phyloP scores from a whole-genome alignment of 371 early-diverging fungal genomes.

The Fennellomyces sp. region DNA sequence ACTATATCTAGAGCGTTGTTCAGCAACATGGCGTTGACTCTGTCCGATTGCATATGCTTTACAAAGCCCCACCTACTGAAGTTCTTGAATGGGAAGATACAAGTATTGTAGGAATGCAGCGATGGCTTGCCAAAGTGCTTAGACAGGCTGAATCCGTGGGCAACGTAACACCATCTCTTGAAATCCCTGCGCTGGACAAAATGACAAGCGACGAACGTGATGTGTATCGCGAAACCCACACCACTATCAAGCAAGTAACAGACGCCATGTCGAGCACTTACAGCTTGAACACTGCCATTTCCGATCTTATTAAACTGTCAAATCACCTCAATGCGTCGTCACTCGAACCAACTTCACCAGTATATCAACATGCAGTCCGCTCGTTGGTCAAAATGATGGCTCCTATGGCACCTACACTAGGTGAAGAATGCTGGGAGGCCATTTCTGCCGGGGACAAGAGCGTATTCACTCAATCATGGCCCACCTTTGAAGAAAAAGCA shows the following conservation, averaged over 20 bases:
- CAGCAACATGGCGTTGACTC: constrained; percentile 81
- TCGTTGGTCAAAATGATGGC: constrained; percentile 74
- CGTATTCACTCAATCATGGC: constrained; percentile 71
- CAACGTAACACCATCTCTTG: neutral
- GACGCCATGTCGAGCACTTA: constrained; percentile 60
- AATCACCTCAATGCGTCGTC: constrained; percentile 51
- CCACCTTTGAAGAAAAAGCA: constrained; percentile 55
- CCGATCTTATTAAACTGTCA: constrained; percentile 83
- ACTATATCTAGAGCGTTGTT: constrained; percentile 73
- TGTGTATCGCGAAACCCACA: constrained; percentile 46
- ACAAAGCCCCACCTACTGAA: constrained; percentile 89
- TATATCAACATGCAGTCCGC: constrained; percentile 60
- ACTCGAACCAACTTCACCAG: constrained; percentile 32
- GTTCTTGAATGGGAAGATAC: constrained; percentile 91
- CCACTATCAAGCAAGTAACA: constrained; percentile 64
- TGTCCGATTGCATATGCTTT: constrained; percentile 86
- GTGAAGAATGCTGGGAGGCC: constrained; percentile 77
- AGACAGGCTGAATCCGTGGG: constrained; percentile 25
- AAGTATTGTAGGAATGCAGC: constrained; percentile 91
- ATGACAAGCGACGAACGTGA: constrained; percentile 65
- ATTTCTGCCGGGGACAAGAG: constrained; percentile 21
- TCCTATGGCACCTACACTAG: constrained; percentile 75
- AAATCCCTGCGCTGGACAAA: constrained; percentile 16
- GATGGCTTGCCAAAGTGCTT: constrained; percentile 73
- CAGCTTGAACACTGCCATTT: constrained; percentile 81